Base-by-base conservation (phyloP, 2,329 filamentous ascomycete genomes). In the Aspergillus sp. region DNA sequence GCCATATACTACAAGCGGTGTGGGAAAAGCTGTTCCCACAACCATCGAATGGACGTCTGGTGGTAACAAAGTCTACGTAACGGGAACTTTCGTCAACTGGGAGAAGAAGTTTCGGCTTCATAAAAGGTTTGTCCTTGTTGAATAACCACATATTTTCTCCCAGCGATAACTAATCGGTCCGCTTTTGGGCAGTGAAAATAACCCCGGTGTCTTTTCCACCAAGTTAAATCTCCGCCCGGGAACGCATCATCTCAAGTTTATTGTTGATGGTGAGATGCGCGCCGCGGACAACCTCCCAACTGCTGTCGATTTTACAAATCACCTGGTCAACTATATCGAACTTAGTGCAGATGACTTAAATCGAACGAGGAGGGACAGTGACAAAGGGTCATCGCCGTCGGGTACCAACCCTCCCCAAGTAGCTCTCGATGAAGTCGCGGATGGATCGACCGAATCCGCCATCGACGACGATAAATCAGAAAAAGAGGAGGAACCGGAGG, bases 291-390 rank as follows among this genome's bases (percentile, higher is more conserved):
- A 90, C 63, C 82, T 97, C 55, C 93, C 95, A 14, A 98, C 95
- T 0, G 96, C 95, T 2, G 95, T 99, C 58, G 95, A 99, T 74
- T 97, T 96, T 73, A 96, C 92, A 63, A 98, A 98, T 78, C 96
- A 96, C 71, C 82, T 99, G 17, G 93, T 99, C 76, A 99, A 99
- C 77, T 99, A 98, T 73, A 91, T 99, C 70, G 95, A 99, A 78
- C 90, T 98, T 61, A 90, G 84, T 67, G 86, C 90, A 37, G 88
- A 92, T 56, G 89, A 93, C 68, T 76, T 87, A 23, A 64, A 66
- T 47, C 70, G 71, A 40, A 59, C 68, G 43, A 67, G 73, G 45
- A 67, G 73, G 31, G 73, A 73, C 40, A 75, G 72, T 43, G 71
- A 73, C 47, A 72, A 68, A 19, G 62, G 74, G 15, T 66, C 68